Conservation (phyloP, 1,139 yeast genomes). For the Yueomyces sp. region DNA sequence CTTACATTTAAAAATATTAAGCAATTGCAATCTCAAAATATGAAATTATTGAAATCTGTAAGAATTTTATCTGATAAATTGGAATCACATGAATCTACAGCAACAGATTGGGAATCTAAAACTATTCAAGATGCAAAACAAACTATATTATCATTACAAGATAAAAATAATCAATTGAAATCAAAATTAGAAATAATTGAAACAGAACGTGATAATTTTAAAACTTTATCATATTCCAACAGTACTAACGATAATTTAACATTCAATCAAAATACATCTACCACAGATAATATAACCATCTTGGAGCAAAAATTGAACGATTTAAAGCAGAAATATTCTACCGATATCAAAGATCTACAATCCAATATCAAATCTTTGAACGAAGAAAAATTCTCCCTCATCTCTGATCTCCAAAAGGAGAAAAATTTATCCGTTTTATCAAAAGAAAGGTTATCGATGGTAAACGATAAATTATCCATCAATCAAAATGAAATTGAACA, state of each 20-base stretch:
- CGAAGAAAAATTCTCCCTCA: conserved; percentile 35
- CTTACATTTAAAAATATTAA: conserved; percentile 54
- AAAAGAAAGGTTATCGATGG: conserved; percentile 31
- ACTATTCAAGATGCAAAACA: conserved; percentile 66
- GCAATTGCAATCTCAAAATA: conserved; percentile 64
- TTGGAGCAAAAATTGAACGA: not conserved
- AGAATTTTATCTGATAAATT: conserved; percentile 53
- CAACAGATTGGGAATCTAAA: conserved; percentile 55
- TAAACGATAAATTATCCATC: conserved; percentile 28
- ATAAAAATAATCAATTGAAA: conserved; percentile 39
- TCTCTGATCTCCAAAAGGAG: conserved; percentile 33
- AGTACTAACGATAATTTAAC: not conserved
- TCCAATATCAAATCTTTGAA: conserved; percentile 30
- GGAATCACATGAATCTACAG: conserved; percentile 8
- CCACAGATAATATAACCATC: not conserved
- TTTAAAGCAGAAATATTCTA: conserved; percentile 22
- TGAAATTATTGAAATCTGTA: conserved; percentile 52
- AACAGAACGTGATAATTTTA: conserved; percentile 14
- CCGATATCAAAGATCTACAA: conserved; percentile 19
- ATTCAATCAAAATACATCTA: not conserved
- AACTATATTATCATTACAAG: conserved; percentile 55
- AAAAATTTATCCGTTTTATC: conserved; percentile 34
- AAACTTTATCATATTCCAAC: conserved; percentile 1
- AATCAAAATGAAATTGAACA: conserved; percentile 34
- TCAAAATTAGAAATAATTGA: conserved; percentile 7